These are phyloP conservation scores for Ogataea allantospora DNA, from an alignment of 805 yeast genomes.

Conservation along the genomic window DNA sequence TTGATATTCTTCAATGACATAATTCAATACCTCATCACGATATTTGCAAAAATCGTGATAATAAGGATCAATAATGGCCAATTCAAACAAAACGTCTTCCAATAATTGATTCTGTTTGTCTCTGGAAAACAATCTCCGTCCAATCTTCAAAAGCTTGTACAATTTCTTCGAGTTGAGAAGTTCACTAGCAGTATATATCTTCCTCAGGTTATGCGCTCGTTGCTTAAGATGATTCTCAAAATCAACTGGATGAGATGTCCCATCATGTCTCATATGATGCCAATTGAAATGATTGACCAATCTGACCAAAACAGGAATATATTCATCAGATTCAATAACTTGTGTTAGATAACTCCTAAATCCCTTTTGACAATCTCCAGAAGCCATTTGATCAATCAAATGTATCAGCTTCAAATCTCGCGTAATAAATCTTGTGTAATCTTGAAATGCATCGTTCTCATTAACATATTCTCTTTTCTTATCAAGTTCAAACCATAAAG, in stretches of 20 bases:
- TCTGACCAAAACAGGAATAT: slow-evolving; percentile 23
- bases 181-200: slow-evolving; percentile 20
- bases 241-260: not conserved
- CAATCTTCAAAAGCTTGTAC: slow-evolving; percentile 5
- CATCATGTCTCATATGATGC: not conserved
- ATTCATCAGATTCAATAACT: slow-evolving; percentile 6
- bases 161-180: slow-evolving; percentile 19
- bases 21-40: slow-evolving; percentile 11
- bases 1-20: slow-evolving; percentile 3
- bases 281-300: slow-evolving; percentile 19
- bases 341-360: no score
- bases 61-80: slow-evolving; percentile 24
- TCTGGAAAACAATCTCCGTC: not conserved
- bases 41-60: slow-evolving; percentile 21
- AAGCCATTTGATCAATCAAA: not conserved
- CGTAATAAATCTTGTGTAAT: not conserved
- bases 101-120: slow-evolving; percentile 8
- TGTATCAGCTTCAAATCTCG: not conserved
- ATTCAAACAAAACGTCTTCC: slow-evolving; percentile 17
- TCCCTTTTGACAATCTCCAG: no score
- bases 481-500: slow-evolving; percentile 1
- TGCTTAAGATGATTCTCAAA: slow-evolving; percentile 3
- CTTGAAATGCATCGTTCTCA: not conserved
- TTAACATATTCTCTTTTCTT: no score
- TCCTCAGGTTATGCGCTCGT: slow-evolving; percentile 13